These are phyloP conservation scores for Euclidium syriacum DNA, from an alignment of 345 rosid genomes.

Conservation along the genomic window DNA sequence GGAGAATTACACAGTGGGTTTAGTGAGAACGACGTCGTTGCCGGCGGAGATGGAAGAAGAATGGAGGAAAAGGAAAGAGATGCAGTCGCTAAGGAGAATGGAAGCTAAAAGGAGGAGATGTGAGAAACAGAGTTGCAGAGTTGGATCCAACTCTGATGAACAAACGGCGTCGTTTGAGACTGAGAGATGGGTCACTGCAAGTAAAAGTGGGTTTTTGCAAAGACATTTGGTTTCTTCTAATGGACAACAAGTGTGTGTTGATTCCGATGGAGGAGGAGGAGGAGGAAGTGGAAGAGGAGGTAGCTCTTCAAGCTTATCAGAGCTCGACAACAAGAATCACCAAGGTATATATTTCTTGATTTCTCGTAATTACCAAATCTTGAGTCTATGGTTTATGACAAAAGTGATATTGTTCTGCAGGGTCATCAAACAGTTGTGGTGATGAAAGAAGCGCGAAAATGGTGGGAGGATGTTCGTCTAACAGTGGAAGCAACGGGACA, in stretches of 20 bases:
- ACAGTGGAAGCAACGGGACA: constrained; percentile 25
- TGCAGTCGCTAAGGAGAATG: constrained; percentile 77
- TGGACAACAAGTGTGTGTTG: constrained; percentile 43
- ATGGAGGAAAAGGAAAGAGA: constrained; percentile 86
- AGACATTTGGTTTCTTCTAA: constrained; percentile 42
- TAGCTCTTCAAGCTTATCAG: constrained; percentile 62
- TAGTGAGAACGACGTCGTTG: constrained; percentile 72
- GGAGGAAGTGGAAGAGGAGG: constrained; percentile 34
- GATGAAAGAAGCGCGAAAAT: constrained; percentile 26
- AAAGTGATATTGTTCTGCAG: constrained; percentile 25
- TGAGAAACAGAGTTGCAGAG: constrained; percentile 64
- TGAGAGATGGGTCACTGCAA: constrained; percentile 40
- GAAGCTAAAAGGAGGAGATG: constrained; percentile 78
- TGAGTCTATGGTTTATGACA: no score
- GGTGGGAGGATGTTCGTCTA: constrained; percentile 15
- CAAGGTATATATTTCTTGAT: constrained; percentile 42
- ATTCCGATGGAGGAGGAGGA: constrained; percentile 30
- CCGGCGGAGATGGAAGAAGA: constrained; percentile 89
- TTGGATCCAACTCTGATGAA: constrained; percentile 25
- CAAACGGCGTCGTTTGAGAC: constrained; percentile 34
- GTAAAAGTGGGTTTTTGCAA: constrained; percentile 32
- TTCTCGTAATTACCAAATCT: no score
- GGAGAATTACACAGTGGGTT: constrained; percentile 38
- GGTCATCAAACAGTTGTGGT: constrained; percentile 30
- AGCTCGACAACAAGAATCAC: constrained; percentile 51